These are phyloP conservation scores for Microcera coccophila DNA, from an alignment of 2,329 filamentous ascomycete species.

Conservation along the genomic window DNA sequence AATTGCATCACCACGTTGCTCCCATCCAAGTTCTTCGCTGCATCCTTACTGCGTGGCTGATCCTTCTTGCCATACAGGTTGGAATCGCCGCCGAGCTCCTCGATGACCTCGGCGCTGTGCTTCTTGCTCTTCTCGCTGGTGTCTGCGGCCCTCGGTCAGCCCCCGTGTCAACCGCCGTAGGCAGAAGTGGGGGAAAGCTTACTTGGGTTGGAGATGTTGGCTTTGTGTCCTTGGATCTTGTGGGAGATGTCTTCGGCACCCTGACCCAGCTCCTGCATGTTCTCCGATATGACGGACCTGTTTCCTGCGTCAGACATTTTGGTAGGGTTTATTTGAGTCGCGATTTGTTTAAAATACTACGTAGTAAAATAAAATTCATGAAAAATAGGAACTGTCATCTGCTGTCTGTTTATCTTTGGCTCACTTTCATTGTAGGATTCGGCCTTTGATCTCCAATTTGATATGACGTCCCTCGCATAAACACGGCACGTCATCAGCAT, in stretches of 20 bases:
- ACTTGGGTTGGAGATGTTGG: constrained; percentile 47
- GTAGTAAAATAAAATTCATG: no score
- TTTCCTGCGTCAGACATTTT: constrained; percentile 33
- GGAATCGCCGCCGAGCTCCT: constrained; percentile 40
- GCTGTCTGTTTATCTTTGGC: no score
- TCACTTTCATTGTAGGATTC: no score
- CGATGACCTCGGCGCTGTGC: constrained; percentile 38
- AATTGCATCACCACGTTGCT: constrained; percentile 32
- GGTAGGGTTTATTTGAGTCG: neutral
- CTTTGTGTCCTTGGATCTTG: constrained; percentile 41
- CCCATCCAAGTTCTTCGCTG: constrained; percentile 38
- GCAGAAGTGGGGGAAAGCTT: constrained; percentile 2
- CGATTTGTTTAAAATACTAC: neutral
- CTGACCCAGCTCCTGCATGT: constrained; percentile 38
- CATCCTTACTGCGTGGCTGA: constrained; percentile 40
- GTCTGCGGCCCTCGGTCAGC: constrained; percentile 27
- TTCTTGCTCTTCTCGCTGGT: constrained; percentile 44
- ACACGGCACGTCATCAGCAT: no score
- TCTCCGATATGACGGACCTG: constrained; percentile 38
- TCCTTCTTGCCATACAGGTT: constrained; percentile 41
- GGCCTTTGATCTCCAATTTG: no score
- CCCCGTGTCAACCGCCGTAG: neutral
- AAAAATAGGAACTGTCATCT: no score
- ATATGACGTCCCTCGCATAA: no score
- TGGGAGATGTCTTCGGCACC: constrained; percentile 27